Percentiles rank a stretch among this genome's conserved stretches.
Conservation (phyloP, 441 rosid genomes). For the Dalechampia spathulata region DNA sequence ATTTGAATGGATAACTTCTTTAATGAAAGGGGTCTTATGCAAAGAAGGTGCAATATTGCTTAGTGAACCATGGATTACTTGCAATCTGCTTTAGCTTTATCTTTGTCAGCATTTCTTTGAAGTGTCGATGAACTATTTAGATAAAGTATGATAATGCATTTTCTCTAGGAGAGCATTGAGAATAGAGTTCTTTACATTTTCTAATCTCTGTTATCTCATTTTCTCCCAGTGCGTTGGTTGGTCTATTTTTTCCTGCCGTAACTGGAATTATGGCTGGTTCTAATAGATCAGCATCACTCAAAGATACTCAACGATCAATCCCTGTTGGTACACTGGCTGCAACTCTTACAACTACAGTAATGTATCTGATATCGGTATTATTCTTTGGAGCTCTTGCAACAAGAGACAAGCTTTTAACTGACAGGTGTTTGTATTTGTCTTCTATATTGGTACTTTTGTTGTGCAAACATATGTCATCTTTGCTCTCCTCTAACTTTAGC, state of each 20-base stretch:
- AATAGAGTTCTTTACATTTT: conserved; percentile 1
- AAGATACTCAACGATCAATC: conserved; percentile 97
- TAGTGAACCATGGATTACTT: background rate
- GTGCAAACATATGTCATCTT: background rate
- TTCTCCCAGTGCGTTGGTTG: conserved; percentile 80
- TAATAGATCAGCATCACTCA: conserved; percentile 91
- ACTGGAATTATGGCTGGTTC: conserved; percentile 99
- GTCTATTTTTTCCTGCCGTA: conserved; percentile 98
- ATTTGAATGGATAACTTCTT: background rate
- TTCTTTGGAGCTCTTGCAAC: conserved; percentile 88
- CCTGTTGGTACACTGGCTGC: conserved; percentile 96
- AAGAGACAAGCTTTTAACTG: conserved; percentile 85
- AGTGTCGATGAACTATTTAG: background rate
- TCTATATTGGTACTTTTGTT: background rate
- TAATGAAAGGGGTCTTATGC: too few species aligned
- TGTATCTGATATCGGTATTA: conserved; percentile 71
- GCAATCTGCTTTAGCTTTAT: conserved; percentile 1
- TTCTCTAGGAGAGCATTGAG: background rate
- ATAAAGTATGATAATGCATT: conserved; percentile 5
- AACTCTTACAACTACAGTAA: conserved; percentile 67
- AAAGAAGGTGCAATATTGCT: background rate
- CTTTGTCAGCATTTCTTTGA: background rate
- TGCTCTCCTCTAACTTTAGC: background rate
- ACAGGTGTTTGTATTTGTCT: conserved; percentile 48
- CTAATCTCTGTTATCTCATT: conserved; percentile 14